Conservation (phyloP, 192 early-diverging fungal genomes). For the Glomus cerebriforme region DNA sequence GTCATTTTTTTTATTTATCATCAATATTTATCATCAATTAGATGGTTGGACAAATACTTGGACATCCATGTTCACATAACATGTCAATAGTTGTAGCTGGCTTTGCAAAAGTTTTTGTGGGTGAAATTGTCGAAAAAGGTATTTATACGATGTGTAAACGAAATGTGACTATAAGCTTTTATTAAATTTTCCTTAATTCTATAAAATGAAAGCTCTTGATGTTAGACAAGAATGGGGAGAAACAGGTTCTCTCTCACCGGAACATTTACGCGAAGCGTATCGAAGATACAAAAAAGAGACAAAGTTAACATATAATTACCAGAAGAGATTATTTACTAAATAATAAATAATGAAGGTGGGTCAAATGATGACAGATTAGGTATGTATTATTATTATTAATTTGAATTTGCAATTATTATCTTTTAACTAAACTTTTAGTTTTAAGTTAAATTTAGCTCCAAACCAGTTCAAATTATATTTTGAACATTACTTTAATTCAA, state of each 20-base stretch:
- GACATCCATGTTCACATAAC: conserved; percentile 70
- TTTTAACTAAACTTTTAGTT: too few relatives aligned
- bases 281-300: conserved; percentile 67
- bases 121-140: conserved; percentile 84
- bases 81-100: conserved; percentile 84
- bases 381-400: too few relatives aligned
- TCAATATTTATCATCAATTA: conserved; percentile 20
- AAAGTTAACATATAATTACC: conserved; percentile 34
- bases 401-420: too few relatives aligned
- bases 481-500: too few relatives aligned
- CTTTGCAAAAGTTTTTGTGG: conserved; percentile 90
- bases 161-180: not conserved
- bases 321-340: conserved; percentile 33
- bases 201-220: conserved; percentile 60
- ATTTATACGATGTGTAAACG: not conserved
- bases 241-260: conserved; percentile 73
- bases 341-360: not conserved
- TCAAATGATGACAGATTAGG: too few relatives aligned
- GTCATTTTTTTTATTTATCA: not conserved
- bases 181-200: not conserved
- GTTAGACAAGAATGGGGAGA: conserved; percentile 82
- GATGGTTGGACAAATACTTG: conserved; percentile 66
- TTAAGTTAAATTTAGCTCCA: too few relatives aligned
- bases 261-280: conserved; percentile 85
- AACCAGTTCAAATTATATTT: too few relatives aligned